Conservation (phyloP, 805 yeast genomes). For the Zygoascus tannicola region DNA sequence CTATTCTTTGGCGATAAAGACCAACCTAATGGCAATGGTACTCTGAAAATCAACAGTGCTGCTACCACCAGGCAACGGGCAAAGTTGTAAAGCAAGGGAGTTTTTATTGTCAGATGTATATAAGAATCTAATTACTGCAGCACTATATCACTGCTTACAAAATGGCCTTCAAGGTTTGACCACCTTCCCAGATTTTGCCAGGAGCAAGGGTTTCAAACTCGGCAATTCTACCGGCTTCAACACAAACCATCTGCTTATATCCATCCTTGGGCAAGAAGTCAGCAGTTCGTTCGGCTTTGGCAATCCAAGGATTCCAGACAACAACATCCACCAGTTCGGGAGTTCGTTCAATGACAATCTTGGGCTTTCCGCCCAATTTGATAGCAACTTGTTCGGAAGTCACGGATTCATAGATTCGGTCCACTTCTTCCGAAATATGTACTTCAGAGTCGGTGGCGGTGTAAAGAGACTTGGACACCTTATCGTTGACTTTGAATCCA, state of each 20-base stretch:
- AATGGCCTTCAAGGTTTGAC: constrained; percentile 5
- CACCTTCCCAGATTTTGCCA: constrained; percentile 35
- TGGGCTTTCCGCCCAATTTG: constrained; percentile 59
- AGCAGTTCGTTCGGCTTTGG: constrained; percentile 70
- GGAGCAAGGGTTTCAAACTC: constrained; percentile 55
- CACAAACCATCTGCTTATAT: constrained; percentile 79
- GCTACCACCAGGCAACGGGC: constrained; percentile 17
- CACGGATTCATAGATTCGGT: constrained; percentile 63
- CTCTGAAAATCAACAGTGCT: constrained; percentile 23
- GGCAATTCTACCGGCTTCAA: constrained; percentile 87
- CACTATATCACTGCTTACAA: no score
- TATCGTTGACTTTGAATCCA: constrained; percentile 67
- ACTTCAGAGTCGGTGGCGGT: constrained; percentile 24
- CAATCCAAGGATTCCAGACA: constrained; percentile 97
- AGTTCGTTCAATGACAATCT: constrained; percentile 53
- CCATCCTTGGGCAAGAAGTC: constrained; percentile 87
- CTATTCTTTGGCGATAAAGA: constrained; percentile 66
- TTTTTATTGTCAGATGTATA: not conserved
- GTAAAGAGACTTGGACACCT: constrained; percentile 47
- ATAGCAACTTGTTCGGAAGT: constrained; percentile 47
- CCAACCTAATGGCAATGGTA: constrained; percentile 19
- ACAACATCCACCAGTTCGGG: constrained; percentile 58
- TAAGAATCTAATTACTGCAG: no score
- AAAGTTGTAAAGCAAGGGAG: not conserved
- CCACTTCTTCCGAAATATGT: constrained; percentile 50